Base-by-base conservation (phyloP, 257 asterid genomes). In the Solanum clarkiae region DNA sequence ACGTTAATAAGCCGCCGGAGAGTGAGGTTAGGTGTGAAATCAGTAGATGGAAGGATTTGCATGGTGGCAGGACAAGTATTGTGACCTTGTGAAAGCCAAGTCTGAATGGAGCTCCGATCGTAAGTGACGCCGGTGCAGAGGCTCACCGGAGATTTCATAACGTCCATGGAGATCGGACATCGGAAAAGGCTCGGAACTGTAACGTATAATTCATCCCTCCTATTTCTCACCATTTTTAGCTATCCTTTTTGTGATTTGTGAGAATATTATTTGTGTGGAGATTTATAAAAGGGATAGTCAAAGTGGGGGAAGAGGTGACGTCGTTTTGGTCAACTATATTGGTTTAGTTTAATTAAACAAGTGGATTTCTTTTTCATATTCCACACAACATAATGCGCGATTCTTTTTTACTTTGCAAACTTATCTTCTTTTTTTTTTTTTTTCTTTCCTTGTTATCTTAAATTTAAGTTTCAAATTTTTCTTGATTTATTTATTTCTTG, bases 131-230 rank as follows among this genome's bases (percentile, higher is more conserved):
- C 99, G 89, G 98, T 93, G 88, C 93, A 94, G 51, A 96, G 94
- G 32, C 98, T 94, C 60, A 96, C 98, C 86, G 98, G 99, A 59
- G 98, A 94, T 49, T 87, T 94, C 99, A 96, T 96, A 68, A 96
- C 95, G 89, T 96, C 98, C 98, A 96, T 93, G 0, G 99, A 96
- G 24, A 96, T 96, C 83, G 99, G 99, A 85, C 99, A 96, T 56
- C 99, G 98, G 92, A 93, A 94, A 49, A 90, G 86, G 40, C 74
- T 90, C 6, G 99, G 99, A 0, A 94, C 97, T 55, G 97, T 89
- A 4, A 95, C 93, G 92, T 87, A 88, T 86, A 94, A 47, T 47
- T 88, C 91, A 8, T 90, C 92, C 69, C 93, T 87, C 84, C 86
- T 89, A 20, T 65, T 70, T 63, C 63, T 49, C 49, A 54, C 62